Evolutionary conservation across 345 rosid genomes (phyloP), one percentile per base, ranked within the genome.

Genomic region (Stellera chamaejasme): DNA sequence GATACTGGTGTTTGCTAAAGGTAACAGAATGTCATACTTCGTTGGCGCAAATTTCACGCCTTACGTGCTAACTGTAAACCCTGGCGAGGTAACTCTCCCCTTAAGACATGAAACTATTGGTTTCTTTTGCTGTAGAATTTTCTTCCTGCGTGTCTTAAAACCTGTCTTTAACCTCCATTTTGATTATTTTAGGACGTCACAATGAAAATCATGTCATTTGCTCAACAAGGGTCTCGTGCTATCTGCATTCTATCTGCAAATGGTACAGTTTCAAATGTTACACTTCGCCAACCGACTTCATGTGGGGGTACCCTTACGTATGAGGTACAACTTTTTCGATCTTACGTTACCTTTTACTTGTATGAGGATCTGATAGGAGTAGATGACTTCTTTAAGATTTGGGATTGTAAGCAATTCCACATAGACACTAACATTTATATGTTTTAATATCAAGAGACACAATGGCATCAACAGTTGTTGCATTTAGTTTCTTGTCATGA

Each of bases 241-340:
- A 80, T 90, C 26, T 90, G 99, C 63, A 61, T 93, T 65, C 96
- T 89, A 43, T 89, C 92, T 13, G 97, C 96, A 10, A 87, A 74
- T 28, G 97, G 96, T 49, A 83, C 84, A 48, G 77, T 89, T 63
- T 89, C 97, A 13, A 93, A 82, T 64, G 97, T 93, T 56, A 84
- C 97, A 10, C 78, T 90, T 73, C 90, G 90, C 54, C 97, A 87
- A 47, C 76, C 95, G 61, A 74, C 77, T 56, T 74, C 92, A 48
- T 87, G 82, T 36, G 95, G 97, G 52, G 99, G 99, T 59, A 87
- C 99, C 48, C 72, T 87, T 56, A 90, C 97, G 12, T 90, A 90
- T 54, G 95, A 93, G 99, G 99, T 93, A 47, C 54, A 57, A 54
- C 60, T 48, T 54, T 56, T 48, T 32, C 5, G 3, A 3, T 5